A percentile compares a stretch with the other conserved stretches of the same genome.
phyloP scores from a whole-genome alignment of 768 basidiomycete species.

The Boletus speciosus region DNA sequence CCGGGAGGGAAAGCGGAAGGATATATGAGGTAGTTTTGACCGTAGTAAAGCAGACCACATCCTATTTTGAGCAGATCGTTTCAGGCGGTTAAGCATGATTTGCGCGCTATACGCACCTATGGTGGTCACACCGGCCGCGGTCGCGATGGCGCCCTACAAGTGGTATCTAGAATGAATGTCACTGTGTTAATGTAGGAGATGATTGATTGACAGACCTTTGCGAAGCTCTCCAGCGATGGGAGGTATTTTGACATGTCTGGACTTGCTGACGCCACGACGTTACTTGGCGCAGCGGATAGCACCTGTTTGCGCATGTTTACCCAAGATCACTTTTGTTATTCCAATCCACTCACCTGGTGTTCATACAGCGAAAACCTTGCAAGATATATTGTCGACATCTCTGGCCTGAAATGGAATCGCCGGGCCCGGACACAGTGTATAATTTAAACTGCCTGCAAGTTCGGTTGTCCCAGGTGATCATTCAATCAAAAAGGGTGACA shows the following conservation, averaged over 20 bases:
- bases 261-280: background rate
- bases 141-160: constrained; percentile 50
- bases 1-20: constrained; percentile 80
- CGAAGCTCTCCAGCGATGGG: constrained; percentile 43
- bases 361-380: background rate
- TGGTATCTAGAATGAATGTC: background rate
- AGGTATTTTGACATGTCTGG: constrained; percentile 36
- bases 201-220: constrained; percentile 33
- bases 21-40: constrained; percentile 88
- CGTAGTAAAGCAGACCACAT: constrained; percentile 75
- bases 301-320: constrained; percentile 20
- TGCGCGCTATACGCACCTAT: constrained; percentile 38
- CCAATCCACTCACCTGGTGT: background rate
- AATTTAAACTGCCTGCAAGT: background rate
- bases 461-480: background rate
- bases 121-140: constrained; percentile 55
- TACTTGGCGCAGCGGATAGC: background rate
- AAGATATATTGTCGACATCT: background rate
- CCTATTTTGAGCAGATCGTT: constrained; percentile 36
- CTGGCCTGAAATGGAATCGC: background rate
- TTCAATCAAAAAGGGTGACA: background rate
- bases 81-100: background rate
- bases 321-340: no score
- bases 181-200: background rate
- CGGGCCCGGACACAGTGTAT: background rate